Base-by-base conservation (phyloP, 2,329 filamentous ascomycete species). In the Cercospora citrullina region DNA sequence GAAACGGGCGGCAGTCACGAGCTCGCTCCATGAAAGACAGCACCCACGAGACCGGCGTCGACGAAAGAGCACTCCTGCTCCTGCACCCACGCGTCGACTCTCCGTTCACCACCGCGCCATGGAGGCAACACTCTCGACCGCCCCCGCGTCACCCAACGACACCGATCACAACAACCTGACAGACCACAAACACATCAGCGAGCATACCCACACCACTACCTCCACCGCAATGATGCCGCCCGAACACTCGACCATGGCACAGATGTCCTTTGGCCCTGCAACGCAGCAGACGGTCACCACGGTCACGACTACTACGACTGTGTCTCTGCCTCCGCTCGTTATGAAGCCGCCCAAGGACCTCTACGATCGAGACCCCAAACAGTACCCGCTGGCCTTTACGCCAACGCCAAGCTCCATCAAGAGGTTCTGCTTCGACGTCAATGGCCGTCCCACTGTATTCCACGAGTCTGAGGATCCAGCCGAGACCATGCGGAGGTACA, bases 291-390 rank as follows among this genome's bases (percentile, higher is more conserved):
- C 87, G 0, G 85, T 89, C 10, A 88, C 97, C 70, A 97, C 94
- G 1, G 97, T 94, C 0, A 97, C 94, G 0, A 97, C 93, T 0
- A 96, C 93, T 0, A 96, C 94, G 1, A 93, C 89, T 79, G 85
- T 92, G 80, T 80, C 84, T 16, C 96, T 95, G 72, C 94, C 94
- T 58, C 93, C 93, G n/a, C 84, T 97, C 67, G 84, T 92, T 65
- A 88, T 97, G 72, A 89, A 88, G 72, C 87, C 91, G 68, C 90
- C 92, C 26, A 87, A 87, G 63, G 87, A 89, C 62, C 85, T 93
- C 36, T 84, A 87, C 68, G 86, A 89, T 64, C 87, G 97, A 67
- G 93, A 98, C 79, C 85, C 90, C 14, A 96, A 96, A 78, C 89
- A 95, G 74, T 99, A 96, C 78, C 95, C 95, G 45, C 84, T 99